Conservation (phyloP, 495 filamentous ascomycete species). For the Lindgomyces ingoldianus region DNA sequence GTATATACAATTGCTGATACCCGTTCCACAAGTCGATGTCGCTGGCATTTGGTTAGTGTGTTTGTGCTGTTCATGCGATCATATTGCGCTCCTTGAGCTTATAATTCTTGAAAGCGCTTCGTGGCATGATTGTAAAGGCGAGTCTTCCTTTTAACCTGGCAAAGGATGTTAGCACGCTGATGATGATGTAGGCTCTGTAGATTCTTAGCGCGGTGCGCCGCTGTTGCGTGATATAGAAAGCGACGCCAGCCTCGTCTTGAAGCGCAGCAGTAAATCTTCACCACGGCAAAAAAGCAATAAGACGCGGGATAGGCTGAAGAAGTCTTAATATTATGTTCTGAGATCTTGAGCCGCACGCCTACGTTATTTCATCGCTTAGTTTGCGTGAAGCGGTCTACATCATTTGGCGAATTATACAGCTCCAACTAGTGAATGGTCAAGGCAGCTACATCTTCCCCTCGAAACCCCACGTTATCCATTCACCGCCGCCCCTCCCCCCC, state of each 20-base stretch:
- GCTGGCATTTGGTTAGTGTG: conserved; percentile 20
- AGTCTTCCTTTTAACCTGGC: not conserved
- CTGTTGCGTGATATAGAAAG: conserved; percentile 15
- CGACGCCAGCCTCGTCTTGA: conserved; percentile 3
- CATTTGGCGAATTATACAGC: not conserved
- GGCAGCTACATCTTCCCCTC: conserved; percentile 4
- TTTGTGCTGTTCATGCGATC: conserved; percentile 31
- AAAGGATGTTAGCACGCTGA: conserved; percentile 2
- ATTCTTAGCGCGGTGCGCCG: conserved; percentile 1
- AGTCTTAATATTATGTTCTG: not conserved
- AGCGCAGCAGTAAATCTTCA: not conserved
- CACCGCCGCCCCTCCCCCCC: not conserved
- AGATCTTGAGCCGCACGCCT: conserved; percentile 1
- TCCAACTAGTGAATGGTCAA: conserved; percentile 16
- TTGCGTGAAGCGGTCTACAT: conserved; percentile 8
- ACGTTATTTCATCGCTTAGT: conserved; percentile 3
- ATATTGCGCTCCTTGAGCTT: conserved; percentile 5
- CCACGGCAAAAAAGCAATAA: not conserved
- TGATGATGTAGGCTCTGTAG: conserved; percentile 1
- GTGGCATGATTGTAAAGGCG: conserved; percentile 22
- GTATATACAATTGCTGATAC: conserved; percentile 3
- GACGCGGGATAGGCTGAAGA: conserved; percentile 1
- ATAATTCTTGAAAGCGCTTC: conserved; percentile 4
- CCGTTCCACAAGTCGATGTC: conserved; percentile 24
- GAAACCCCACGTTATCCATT: conserved; percentile 7